phyloP scores from a whole-genome alignment of 1,284 basidiomycete species.

The Sporisorium graminicola region DNA sequence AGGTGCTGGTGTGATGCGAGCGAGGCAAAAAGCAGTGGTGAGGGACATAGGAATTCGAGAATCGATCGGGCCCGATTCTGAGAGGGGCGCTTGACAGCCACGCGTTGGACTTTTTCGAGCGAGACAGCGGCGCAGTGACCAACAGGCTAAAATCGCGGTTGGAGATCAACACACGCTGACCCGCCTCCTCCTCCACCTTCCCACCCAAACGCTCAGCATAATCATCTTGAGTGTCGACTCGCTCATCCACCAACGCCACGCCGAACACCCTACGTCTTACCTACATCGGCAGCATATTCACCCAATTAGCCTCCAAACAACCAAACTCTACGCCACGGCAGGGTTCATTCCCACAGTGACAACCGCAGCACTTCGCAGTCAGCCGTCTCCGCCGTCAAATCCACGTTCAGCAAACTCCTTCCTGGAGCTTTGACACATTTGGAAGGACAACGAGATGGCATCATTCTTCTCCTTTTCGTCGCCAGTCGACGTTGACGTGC shows the following conservation, averaged over 20 bases:
- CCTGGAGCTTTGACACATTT: neutral
- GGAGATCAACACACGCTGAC: neutral
- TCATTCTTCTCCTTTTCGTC: constrained; percentile 89
- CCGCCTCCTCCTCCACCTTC: neutral
- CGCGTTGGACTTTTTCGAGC: neutral
- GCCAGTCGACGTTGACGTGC: constrained; percentile 91
- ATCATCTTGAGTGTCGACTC: neutral
- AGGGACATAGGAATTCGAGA: neutral
- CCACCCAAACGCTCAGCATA: neutral
- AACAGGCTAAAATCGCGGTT: neutral
- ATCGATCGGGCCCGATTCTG: neutral
- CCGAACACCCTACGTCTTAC: neutral
- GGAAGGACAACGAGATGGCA: constrained; percentile 74
- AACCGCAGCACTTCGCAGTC: too few species aligned
- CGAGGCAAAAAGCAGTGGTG: neutral
- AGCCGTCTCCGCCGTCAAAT: neutral
- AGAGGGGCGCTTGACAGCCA: neutral
- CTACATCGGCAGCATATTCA: neutral
- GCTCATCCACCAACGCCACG: neutral
- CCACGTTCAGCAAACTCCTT: neutral
- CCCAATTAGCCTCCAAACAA: neutral
- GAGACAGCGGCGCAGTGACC: neutral
- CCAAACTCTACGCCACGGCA: neutral
- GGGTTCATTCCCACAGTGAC: too few species aligned
- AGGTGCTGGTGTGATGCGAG: too few species aligned